These are phyloP conservation scores for Crataegus laevigata DNA, from an alignment of 306 rosid genomes.

Conservation along the genomic window DNA sequence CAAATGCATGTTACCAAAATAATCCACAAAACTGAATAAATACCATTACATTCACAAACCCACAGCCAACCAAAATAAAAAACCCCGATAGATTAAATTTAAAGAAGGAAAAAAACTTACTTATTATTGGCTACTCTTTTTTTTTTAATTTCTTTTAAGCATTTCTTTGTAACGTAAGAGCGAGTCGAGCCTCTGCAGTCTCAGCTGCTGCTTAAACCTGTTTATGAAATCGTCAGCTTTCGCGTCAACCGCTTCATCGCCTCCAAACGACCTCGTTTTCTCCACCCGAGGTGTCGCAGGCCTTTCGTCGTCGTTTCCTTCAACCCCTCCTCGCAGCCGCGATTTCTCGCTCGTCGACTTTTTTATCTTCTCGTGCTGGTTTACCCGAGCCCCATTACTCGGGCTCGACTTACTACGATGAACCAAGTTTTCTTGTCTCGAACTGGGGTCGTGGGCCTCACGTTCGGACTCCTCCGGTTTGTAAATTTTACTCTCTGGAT, in stretches of 20 bases:
- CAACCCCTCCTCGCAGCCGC: not conserved
- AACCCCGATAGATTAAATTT: not conserved
- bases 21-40: not conserved
- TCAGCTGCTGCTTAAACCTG: slow-evolving; percentile 66
- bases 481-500: slow-evolving; percentile 1
- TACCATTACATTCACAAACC: not conserved
- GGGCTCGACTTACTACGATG: slow-evolving; percentile 31
- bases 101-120: not conserved
- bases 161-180: slow-evolving; percentile 39
- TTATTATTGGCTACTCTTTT: not conserved
- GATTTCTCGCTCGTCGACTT: slow-evolving; percentile 23
- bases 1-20: too few relatives aligned
- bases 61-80: not conserved
- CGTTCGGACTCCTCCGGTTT: not conserved
- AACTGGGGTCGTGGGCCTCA: not conserved
- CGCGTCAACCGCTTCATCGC: slow-evolving; percentile 56
- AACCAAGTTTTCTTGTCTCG: slow-evolving; percentile 8
- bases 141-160: slow-evolving; percentile 10
- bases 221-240: slow-evolving; percentile 81
- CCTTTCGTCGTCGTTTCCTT: slow-evolving; percentile 5
- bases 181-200: slow-evolving; percentile 68
- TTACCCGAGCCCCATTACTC: not conserved
- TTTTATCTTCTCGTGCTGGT: slow-evolving; percentile 29
- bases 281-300: slow-evolving; percentile 28
- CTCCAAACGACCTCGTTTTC: slow-evolving; percentile 19